A percentile compares a stretch with the other conserved stretches of the same genome.
These are phyloP conservation scores for Microthlaspi erraticum DNA, from an alignment of 345 rosid genomes.

Conservation along the genomic window DNA sequence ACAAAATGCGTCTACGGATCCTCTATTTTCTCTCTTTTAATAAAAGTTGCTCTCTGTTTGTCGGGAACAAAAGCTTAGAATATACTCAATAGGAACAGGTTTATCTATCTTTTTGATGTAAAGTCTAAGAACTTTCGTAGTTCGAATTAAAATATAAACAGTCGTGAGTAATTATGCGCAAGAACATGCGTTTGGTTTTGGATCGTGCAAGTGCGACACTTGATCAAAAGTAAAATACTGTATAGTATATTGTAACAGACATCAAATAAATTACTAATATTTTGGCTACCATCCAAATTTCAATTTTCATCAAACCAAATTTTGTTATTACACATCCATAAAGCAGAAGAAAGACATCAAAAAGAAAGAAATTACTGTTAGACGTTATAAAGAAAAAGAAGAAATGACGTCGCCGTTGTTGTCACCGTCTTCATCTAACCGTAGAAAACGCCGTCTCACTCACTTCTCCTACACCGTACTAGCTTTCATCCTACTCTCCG, in stretches of 20 bases:
- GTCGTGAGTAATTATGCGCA: conserved; percentile 32
- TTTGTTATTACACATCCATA: background rate
- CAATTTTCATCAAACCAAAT: conserved; percentile 10
- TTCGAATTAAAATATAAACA: conserved; percentile 10
- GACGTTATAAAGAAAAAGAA: background rate
- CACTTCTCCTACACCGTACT: conserved; percentile 63
- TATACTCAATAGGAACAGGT: no score
- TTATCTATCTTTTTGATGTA: no score
- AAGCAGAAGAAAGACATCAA: no score
- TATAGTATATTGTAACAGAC: background rate
- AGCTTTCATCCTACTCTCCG: conserved; percentile 62
- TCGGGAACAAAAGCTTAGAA: no score
- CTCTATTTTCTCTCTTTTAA: no score
- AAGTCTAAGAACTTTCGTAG: background rate
- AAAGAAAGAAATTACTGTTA: no score
- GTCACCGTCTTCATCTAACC: conserved; percentile 22
- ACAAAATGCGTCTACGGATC: background rate
- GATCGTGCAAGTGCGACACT: conserved; percentile 32
- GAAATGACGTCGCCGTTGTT: conserved; percentile 37
- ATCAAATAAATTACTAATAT: background rate
- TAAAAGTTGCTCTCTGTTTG: no score
- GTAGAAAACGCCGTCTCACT: conserved; percentile 63
- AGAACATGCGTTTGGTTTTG: conserved; percentile 26
- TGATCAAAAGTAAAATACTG: no score
- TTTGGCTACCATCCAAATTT: conserved; percentile 19